A percentile compares a stretch with the other conserved stretches of the same genome.
These are phyloP conservation scores for Pyrus communis DNA, from an alignment of 306 rosid species.

Conservation along the genomic window DNA sequence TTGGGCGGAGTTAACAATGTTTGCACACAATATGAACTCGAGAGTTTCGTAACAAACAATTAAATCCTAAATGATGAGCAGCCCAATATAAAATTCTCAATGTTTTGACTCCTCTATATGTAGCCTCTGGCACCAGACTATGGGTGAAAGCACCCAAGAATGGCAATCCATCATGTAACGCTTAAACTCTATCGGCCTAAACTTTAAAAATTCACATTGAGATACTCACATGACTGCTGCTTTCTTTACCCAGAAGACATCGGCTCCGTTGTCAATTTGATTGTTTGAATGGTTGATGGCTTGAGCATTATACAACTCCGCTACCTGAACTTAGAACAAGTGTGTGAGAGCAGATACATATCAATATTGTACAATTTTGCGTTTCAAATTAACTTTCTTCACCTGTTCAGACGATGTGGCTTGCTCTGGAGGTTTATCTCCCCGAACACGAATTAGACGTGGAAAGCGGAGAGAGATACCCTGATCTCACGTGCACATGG, in stretches of 20 bases:
- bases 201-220: background rate
- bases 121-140: background rate
- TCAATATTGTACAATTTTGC: background rate
- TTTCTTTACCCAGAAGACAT: conserved; percentile 5
- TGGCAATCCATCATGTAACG: background rate
- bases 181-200: background rate
- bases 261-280: conserved; percentile 58
- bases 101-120: background rate
- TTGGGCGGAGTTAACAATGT: background rate
- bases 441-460: conserved; percentile 62
- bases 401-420: conserved; percentile 85
- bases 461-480: conserved; percentile 96
- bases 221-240: background rate
- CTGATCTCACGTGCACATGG: conserved; percentile 22
- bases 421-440: conserved; percentile 80
- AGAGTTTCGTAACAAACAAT: background rate
- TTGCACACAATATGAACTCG: background rate
- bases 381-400: background rate
- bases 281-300: conserved; percentile 47
- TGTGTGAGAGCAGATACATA: background rate
- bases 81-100: background rate
- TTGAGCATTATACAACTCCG: conserved; percentile 82
- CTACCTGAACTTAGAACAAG: conserved; percentile 45
- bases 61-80: background rate
- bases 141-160: background rate